Evolutionary conservation across 2,329 filamentous ascomycete species (phyloP).

Genomic region (Fusarium duplospermum): DNA sequence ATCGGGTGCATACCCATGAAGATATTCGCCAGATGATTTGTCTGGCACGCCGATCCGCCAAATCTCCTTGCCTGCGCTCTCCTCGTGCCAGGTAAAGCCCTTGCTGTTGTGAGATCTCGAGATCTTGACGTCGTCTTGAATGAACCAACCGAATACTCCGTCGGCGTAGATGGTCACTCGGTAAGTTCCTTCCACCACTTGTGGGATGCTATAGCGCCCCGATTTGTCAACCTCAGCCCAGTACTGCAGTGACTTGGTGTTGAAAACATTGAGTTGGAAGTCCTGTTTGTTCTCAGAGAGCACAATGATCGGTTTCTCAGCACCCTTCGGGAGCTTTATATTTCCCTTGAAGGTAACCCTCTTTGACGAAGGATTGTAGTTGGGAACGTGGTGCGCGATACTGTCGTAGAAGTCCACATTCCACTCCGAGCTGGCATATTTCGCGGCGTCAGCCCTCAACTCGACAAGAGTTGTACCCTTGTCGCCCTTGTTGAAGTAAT

Average conservation of each 20-base stretch:
- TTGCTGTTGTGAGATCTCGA: neutral
- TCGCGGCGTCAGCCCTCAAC: slow-evolving; percentile 23
- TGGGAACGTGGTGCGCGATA: slow-evolving; percentile 23
- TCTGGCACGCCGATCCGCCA: slow-evolving; percentile 51
- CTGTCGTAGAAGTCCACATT: slow-evolving; percentile 37
- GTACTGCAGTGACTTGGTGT: slow-evolving; percentile 67
- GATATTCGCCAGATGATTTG: slow-evolving; percentile 68
- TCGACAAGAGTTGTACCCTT: slow-evolving; percentile 4
- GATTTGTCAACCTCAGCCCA: slow-evolving; percentile 63
- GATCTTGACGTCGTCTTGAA: slow-evolving; percentile 55
- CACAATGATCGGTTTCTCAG: slow-evolving; percentile 59
- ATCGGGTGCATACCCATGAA: slow-evolving; percentile 64
- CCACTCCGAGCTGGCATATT: slow-evolving; percentile 25
- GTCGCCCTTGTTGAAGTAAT: slow-evolving; percentile 64
- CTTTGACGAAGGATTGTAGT: slow-evolving; percentile 18
- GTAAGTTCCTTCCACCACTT: slow-evolving; percentile 27
- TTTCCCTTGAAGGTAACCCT: slow-evolving; percentile 23
- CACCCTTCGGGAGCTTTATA: slow-evolving; percentile 25
- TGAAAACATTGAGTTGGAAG: slow-evolving; percentile 56
- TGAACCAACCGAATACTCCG: slow-evolving; percentile 31
- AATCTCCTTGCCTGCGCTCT: slow-evolving; percentile 23
- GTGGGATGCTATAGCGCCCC: slow-evolving; percentile 49
- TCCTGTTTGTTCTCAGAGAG: slow-evolving; percentile 51
- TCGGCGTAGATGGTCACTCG: slow-evolving; percentile 35
- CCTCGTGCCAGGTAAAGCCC: slow-evolving; percentile 22